Percentiles rank a stretch among this genome's conserved stretches.
These are phyloP conservation scores for Agarophyton chilense DNA, from an alignment of 23 red algal species.

Conservation along the genomic window DNA sequence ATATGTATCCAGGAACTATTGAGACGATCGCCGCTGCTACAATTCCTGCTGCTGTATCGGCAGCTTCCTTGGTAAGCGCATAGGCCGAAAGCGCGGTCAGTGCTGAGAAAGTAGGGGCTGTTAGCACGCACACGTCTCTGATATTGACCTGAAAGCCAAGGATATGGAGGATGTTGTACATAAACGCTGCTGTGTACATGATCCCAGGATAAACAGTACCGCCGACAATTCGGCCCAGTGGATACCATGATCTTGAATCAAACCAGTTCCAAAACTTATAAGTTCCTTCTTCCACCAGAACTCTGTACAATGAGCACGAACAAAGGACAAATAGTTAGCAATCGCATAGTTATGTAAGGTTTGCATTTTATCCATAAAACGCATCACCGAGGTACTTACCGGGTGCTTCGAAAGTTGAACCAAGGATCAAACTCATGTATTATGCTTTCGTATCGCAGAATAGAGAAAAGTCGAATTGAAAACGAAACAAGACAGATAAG, in stretches of 20 bases:
- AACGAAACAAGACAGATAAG: conserved; percentile 83
- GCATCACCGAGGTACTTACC: conserved; percentile 26
- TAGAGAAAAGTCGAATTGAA: conserved; percentile 88
- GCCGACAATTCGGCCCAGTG: conserved; percentile 95
- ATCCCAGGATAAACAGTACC: conserved; percentile 99
- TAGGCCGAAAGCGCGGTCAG: conserved; percentile 96
- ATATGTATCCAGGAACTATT: conserved; percentile 97
- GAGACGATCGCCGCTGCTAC: conserved; percentile 88
- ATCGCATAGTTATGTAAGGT: not conserved
- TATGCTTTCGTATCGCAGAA: conserved; percentile 96
- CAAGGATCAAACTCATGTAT: conserved; percentile 99
- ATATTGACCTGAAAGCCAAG: conserved; percentile 90
- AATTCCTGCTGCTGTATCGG: conserved; percentile 78
- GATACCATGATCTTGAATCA: conserved; percentile 97
- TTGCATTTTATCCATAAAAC: not conserved
- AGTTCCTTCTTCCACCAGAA: conserved; percentile 86
- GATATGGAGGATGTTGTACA: conserved; percentile 82
- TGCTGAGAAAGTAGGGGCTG: conserved; percentile 86
- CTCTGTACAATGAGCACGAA: conserved; percentile 7
- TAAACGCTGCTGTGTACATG: conserved; percentile 94
- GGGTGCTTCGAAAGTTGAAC: conserved; percentile 97
- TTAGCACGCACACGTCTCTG: conserved; percentile 97
- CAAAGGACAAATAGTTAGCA: not conserved
- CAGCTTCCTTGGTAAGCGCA: conserved; percentile 74
- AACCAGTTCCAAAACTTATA: conserved; percentile 99